Percentiles rank a stretch among this genome's conserved stretches.
Conservation (phyloP, 176 grass and related monocot genomes). For the Oryza officinalis region DNA sequence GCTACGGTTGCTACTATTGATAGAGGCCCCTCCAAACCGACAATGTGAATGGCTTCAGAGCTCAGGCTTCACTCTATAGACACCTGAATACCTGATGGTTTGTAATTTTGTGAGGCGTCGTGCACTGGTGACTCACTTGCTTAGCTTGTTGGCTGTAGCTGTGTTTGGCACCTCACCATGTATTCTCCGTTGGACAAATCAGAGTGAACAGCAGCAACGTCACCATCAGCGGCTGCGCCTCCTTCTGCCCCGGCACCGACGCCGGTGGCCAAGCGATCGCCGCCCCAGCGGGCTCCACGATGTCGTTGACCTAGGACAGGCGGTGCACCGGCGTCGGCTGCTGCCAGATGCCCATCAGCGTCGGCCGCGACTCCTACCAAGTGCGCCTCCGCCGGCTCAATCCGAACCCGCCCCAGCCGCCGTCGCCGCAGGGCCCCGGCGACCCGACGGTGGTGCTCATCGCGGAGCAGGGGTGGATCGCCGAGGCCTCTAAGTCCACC, state of each 20-base stretch:
- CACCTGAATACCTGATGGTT: too few relatives aligned
- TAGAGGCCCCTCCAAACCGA: too few relatives aligned
- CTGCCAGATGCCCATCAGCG: constrained; percentile 21
- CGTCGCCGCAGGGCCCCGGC: neutral
- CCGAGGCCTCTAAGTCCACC: neutral
- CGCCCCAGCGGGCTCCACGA: neutral
- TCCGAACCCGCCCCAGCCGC: neutral
- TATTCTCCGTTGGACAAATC: too few relatives aligned
- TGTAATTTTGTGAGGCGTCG: too few relatives aligned
- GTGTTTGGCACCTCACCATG: too few relatives aligned
- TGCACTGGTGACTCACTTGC: too few relatives aligned
- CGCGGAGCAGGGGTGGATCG: neutral
- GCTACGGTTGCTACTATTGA: too few relatives aligned
- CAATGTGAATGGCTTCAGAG: too few relatives aligned
- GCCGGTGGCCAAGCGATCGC: neutral
- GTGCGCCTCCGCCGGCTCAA: neutral
- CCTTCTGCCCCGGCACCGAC: constrained; percentile 13
- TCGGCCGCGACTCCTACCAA: neutral
- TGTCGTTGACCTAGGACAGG: neutral
- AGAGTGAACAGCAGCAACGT: constrained; percentile 9
- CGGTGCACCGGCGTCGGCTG: constrained; percentile 13
- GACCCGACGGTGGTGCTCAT: neutral
- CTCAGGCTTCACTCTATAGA: too few relatives aligned
- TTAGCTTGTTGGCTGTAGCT: too few relatives aligned
- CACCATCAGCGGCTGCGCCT: constrained; percentile 27